Conservation (phyloP, 495 filamentous ascomycete species). For the Talaromyces stipitatus region DNA sequence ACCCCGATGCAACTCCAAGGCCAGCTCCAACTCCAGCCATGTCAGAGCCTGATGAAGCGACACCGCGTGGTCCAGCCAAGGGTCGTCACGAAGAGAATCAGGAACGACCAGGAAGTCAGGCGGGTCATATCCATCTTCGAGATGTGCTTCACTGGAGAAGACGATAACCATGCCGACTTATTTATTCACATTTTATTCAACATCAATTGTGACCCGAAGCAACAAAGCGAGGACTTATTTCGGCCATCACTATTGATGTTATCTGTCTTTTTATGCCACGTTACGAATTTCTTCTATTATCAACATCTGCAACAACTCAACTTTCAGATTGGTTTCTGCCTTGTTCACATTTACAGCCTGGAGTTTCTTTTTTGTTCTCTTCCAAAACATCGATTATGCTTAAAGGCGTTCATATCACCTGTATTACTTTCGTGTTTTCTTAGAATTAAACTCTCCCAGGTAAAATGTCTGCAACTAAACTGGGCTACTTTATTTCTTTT, state of each 20-base stretch:
- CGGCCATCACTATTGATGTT: neutral
- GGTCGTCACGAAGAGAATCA: neutral
- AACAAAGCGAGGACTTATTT: too few species aligned
- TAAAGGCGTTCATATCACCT: neutral
- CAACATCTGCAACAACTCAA: neutral
- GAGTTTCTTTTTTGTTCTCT: neutral
- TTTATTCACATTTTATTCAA: neutral
- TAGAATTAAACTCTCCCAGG: neutral
- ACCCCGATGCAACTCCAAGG: slow-evolving; percentile 6
- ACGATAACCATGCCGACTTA: neutral
- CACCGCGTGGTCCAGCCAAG: neutral
- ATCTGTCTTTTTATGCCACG: neutral
- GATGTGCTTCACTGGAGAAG: slow-evolving; percentile 2
- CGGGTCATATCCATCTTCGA: neutral
- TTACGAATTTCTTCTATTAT: neutral
- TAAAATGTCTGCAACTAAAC: neutral
- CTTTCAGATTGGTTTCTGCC: neutral
- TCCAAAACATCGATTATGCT: neutral
- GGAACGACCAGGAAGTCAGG: neutral
- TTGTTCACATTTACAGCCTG: neutral
- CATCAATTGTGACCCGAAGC: neutral
- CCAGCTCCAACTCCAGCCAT: slow-evolving; percentile 6
- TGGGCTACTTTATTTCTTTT: neutral
- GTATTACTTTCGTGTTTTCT: neutral
- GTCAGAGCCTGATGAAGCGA: neutral